Percentiles rank a stretch among this genome's conserved stretches.
phyloP scores from a whole-genome alignment of 495 filamentous ascomycete genomes.

The Penicillium canescens region DNA sequence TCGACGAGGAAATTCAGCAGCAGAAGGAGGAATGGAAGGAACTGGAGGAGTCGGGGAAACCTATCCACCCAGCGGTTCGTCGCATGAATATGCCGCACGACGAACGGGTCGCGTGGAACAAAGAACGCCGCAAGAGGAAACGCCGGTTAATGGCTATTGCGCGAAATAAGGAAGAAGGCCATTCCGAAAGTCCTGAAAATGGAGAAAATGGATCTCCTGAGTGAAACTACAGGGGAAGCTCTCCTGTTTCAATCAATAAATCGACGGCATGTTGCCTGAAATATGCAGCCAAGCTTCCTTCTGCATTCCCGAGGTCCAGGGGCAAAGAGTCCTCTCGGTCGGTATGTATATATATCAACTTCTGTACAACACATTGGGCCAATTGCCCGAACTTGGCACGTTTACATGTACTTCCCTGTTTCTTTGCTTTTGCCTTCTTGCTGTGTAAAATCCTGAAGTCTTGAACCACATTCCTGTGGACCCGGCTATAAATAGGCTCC shows the following conservation, averaged over 20 bases:
- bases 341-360: slow-evolving; percentile 2
- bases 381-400: neutral
- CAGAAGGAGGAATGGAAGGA: slow-evolving; percentile 2
- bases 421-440: neutral
- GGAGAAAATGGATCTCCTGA: neutral
- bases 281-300: neutral
- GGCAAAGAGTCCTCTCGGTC: neutral
- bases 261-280: neutral
- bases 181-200: slow-evolving; percentile 21
- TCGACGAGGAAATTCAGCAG: slow-evolving; percentile 12
- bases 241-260: neutral
- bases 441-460: neutral
- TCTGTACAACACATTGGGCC: neutral
- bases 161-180: slow-evolving; percentile 22
- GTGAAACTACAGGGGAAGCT: neutral
- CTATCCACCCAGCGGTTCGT: slow-evolving; percentile 6
- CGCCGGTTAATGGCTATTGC: slow-evolving; percentile 20
- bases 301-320: no score
- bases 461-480: neutral
- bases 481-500: slow-evolving; percentile 6
- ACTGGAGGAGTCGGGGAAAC: slow-evolving; percentile 1
- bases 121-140: slow-evolving; percentile 23
- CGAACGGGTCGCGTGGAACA: slow-evolving; percentile 14
- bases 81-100: slow-evolving; percentile 9
- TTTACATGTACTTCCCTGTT: neutral